Evolutionary conservation across 208 protist species (phyloP).

Genomic region (Phytomonas sp.): DNA sequence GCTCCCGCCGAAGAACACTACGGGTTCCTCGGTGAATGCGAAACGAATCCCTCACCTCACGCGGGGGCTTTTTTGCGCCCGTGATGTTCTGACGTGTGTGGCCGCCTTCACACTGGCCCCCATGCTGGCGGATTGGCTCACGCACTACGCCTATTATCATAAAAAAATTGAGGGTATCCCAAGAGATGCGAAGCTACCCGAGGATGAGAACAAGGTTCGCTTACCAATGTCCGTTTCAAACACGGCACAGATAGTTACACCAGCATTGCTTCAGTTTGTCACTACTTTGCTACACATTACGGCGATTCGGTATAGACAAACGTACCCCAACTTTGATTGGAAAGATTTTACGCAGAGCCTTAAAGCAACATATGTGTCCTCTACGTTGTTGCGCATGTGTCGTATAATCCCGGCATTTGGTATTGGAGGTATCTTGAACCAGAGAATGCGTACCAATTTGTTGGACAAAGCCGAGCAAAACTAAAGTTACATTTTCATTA

Average conservation of each 20-base stretch:
- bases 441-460: constrained; percentile 53
- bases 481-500: constrained; percentile 15
- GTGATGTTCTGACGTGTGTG: constrained; percentile 72
- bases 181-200: constrained; percentile 26
- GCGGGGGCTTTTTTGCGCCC: constrained; percentile 58
- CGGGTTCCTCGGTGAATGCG: constrained; percentile 23
- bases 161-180: constrained; percentile 23
- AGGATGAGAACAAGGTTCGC: constrained; percentile 41
- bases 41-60: constrained; percentile 77
- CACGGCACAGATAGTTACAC: constrained; percentile 65
- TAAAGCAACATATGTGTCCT: constrained; percentile 61
- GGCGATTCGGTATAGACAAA: constrained; percentile 83
- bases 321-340: constrained; percentile 64
- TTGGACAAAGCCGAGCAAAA: constrained; percentile 54
- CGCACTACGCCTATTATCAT: constrained; percentile 49
- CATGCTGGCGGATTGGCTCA: constrained; percentile 60
- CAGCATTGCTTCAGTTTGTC: constrained; percentile 64
- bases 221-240: constrained; percentile 56
- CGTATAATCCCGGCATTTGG: constrained; percentile 82
- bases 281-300: constrained; percentile 82
- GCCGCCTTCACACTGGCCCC: constrained; percentile 77
- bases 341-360: constrained; percentile 50
- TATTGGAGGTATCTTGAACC: constrained; percentile 80
- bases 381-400: constrained; percentile 66
- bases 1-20: constrained; percentile 44